phyloP scores from a whole-genome alignment of 2,329 filamentous ascomycete genomes.

The Metarhizium anisopliae region DNA sequence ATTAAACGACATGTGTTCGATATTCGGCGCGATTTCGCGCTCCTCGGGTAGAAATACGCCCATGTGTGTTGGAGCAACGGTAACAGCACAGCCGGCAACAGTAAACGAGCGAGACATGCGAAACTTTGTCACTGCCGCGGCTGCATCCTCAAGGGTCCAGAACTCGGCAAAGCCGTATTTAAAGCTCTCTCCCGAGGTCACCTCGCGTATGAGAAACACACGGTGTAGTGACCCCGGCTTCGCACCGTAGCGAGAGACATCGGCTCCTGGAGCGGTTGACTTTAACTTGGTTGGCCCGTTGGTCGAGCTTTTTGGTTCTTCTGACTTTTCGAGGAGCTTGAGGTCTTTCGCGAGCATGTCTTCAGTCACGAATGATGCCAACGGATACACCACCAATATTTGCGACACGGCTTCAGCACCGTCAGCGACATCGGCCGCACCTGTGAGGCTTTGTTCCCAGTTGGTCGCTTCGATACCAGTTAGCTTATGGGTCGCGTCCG shows the following conservation, averaged over 20 bases:
- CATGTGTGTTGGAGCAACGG: slow-evolving; percentile 69
- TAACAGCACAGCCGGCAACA: slow-evolving; percentile 63
- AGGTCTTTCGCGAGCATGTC: slow-evolving; percentile 64
- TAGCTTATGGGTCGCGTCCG: not conserved
- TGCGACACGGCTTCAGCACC: slow-evolving; percentile 55
- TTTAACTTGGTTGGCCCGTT: slow-evolving; percentile 45
- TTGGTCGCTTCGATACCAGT: slow-evolving; percentile 8
- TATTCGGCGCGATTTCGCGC: slow-evolving; percentile 43
- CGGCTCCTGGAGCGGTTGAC: slow-evolving; percentile 46
- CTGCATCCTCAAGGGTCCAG: slow-evolving; percentile 64
- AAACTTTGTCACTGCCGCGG: slow-evolving; percentile 64
- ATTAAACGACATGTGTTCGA: slow-evolving; percentile 57
- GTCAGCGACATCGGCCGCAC: slow-evolving; percentile 40
- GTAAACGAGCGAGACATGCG: slow-evolving; percentile 67
- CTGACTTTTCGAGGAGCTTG: slow-evolving; percentile 60
- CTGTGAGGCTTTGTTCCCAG: slow-evolving; percentile 32
- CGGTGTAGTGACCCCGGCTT: slow-evolving; percentile 65
- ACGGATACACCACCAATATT: slow-evolving; percentile 64
- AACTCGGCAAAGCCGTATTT: slow-evolving; percentile 82
- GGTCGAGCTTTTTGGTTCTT: slow-evolving; percentile 33
- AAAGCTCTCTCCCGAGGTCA: slow-evolving; percentile 62
- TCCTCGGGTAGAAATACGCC: slow-evolving; percentile 74
- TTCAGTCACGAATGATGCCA: slow-evolving; percentile 63
- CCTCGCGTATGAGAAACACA: slow-evolving; percentile 68
- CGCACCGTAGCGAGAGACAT: slow-evolving; percentile 57